Evolutionary conservation across 805 yeast species (phyloP), one percentile per base, ranked within the genome.

Genomic region (Candida broadrunensis): DNA sequence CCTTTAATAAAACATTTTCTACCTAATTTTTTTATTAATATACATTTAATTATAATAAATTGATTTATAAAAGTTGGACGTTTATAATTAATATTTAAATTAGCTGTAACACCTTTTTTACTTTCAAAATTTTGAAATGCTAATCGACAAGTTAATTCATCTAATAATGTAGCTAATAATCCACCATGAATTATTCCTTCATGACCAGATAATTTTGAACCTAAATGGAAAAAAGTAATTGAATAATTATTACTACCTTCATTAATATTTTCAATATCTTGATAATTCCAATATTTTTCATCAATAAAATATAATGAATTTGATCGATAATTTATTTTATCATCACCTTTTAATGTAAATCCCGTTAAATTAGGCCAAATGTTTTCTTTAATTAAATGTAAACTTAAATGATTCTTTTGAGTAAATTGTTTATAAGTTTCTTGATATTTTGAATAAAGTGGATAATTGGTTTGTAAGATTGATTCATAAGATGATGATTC

Each of bases 141-240:
- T 23, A 70, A 50, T 12, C 73, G 47, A 41, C 75, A 70, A 3
- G 73, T 66, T 34, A 67, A 50, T 44, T 70, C 74, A 47, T 70
- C 74, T 42, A 70, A 52, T 21, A 68, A 50, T 1, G 74, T 70
- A 25, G 75, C 74, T 19, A 69, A 48, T 33, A 69, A 51, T 2
- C 75, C 74, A 1, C 74, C 75, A 45, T 69, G 74, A n/a, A 69
- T 63, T 12, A 69, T 67, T 3, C 61, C 62, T 4, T 59, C 50
- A 47, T 70, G 74, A 11, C 75, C 75, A 2, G 70, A 56, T 15
- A 69, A 55, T 41, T 54, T 51, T 5, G 55, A 43, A 9, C 74
- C 75, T 39, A 70, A 53, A 38, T 63, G 68, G 47, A 68, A 62
- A 39, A 70, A 68, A 0, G 73, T 68, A 36, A 63, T 44, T 11